Evolutionary conservation across 305 asterid genomes (phyloP), one percentile per base, ranked within the genome.

Genomic region (Fraxinus dipetala): DNA sequence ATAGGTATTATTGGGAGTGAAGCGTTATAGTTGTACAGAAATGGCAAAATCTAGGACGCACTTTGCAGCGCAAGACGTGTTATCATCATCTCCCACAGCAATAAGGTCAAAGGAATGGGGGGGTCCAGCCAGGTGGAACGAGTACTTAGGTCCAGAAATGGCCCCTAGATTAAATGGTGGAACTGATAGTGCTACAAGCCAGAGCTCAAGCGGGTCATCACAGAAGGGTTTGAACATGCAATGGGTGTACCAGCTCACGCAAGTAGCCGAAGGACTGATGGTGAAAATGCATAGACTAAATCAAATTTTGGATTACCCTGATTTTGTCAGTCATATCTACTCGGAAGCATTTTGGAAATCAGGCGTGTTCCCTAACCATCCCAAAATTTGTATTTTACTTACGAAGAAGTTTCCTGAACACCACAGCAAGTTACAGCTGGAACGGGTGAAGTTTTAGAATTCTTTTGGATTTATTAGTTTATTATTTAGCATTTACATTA

Each of bases 241-340:
- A 84, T 96, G 97, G 98, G 94, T 94, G 78, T 89, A 93, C 87
- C 98, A 94, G 93, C 99, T 96, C 86, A 92, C 92, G 5, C 97
- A 89, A 85, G 99, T 96, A 79, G 99, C 99, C 63, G 94, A 93
- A 90, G 99, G 99, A 83, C 88, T 96, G 83, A 87, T 96, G 98
- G 95, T 97, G 13, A 96, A 96, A 87, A 93, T 96, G 90, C 93
- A 96, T 83, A 91, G 98, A 82, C 87, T 93, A 83, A 96, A 91
- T 89, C 99, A 96, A 89, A 93, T 96, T 90, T 86, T 96, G 87
- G 99, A 94, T 88, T 93, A 93, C 84, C 99, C 99, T 69, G 99
- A 94, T 86, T 90, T 90, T 84, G 84, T 84, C 86, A 88, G 87
- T 84, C 98, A 94, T 88, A 85, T 85, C 26, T 96, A 91, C 86